Evolutionary conservation across 2,329 filamentous ascomycete species (phyloP).

Genomic region (Aspergillus sp.): DNA sequence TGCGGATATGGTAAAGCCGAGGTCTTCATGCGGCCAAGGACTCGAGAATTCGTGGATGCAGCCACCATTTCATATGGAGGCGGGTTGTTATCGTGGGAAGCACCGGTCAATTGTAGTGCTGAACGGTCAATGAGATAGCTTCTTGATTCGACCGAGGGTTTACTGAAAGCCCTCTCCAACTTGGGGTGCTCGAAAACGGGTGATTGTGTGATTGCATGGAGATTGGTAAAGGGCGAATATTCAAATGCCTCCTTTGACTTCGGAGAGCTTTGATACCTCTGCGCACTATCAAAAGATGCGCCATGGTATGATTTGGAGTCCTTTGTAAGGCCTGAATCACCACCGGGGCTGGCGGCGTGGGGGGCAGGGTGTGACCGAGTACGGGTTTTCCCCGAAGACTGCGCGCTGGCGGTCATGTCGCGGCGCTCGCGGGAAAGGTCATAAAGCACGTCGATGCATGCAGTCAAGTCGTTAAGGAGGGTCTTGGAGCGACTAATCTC

Average conservation of each 20-base stretch:
- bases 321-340: slow-evolving; percentile 24
- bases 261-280: slow-evolving; percentile 24
- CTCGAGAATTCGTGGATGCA: slow-evolving; percentile 43
- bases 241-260: slow-evolving; percentile 26
- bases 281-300: slow-evolving; percentile 39
- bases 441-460: slow-evolving; percentile 65
- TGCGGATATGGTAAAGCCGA: slow-evolving; percentile 37
- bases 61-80: slow-evolving; percentile 45
- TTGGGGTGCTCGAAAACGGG: slow-evolving; percentile 13
- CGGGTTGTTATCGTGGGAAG: slow-evolving; percentile 40
- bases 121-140: slow-evolving; percentile 41
- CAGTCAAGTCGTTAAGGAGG: slow-evolving; percentile 60
- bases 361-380: slow-evolving; percentile 29
- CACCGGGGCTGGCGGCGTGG: slow-evolving; percentile 17
- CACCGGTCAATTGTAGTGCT: slow-evolving; percentile 40
- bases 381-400: slow-evolving; percentile 21
- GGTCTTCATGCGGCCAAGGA: slow-evolving; percentile 40
- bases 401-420: slow-evolving; percentile 39
- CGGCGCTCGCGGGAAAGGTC: slow-evolving; percentile 60
- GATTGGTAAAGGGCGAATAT: slow-evolving; percentile 24
- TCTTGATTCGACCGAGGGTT: slow-evolving; percentile 28
- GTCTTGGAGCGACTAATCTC: slow-evolving; percentile 57
- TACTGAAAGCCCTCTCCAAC: slow-evolving; percentile 21
- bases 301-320: slow-evolving; percentile 33
- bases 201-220: slow-evolving; percentile 10